Evolutionary conservation across 2,329 filamentous ascomycete genomes (phyloP).

Genomic region (Monosporascus sp.): DNA sequence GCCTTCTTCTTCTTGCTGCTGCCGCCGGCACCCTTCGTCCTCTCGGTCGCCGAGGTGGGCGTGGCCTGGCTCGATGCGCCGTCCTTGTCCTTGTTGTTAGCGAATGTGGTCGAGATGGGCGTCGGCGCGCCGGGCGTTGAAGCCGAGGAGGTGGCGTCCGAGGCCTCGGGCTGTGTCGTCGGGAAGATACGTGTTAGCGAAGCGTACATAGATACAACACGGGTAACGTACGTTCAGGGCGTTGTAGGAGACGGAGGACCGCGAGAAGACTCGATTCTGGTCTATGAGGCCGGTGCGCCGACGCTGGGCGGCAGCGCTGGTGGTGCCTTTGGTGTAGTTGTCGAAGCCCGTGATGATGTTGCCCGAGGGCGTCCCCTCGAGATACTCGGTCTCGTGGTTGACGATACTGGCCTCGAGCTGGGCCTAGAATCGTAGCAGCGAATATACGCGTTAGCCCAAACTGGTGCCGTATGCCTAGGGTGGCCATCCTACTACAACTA

Average conservation of each 20-base stretch:
- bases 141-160: conserved; percentile 36
- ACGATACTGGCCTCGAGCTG: conserved; percentile 75
- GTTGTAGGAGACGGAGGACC: conserved; percentile 59
- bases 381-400: conserved; percentile 78
- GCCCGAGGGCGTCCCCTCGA: conserved; percentile 81
- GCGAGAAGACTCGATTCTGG: conserved; percentile 68
- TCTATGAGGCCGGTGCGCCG: conserved; percentile 62
- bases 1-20: conserved; percentile 46
- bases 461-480: not conserved
- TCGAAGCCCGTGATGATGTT: conserved; percentile 99
- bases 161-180: conserved; percentile 30
- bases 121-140: conserved; percentile 47
- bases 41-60: conserved; percentile 46
- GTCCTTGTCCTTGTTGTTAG: conserved; percentile 30
- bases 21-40: conserved; percentile 28
- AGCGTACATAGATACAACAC: not conserved
- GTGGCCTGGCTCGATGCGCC: conserved; percentile 48
- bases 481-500: not conserved
- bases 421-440: conserved; percentile 32
- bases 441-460: not conserved
- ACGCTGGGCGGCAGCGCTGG: conserved; percentile 57
- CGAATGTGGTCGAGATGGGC: conserved; percentile 49
- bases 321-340: conserved; percentile 89
- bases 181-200: not conserved
- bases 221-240: conserved; percentile 30